phyloP scores from a whole-genome alignment of 2,329 filamentous ascomycete genomes.

The Ophiocordyceps australis region DNA sequence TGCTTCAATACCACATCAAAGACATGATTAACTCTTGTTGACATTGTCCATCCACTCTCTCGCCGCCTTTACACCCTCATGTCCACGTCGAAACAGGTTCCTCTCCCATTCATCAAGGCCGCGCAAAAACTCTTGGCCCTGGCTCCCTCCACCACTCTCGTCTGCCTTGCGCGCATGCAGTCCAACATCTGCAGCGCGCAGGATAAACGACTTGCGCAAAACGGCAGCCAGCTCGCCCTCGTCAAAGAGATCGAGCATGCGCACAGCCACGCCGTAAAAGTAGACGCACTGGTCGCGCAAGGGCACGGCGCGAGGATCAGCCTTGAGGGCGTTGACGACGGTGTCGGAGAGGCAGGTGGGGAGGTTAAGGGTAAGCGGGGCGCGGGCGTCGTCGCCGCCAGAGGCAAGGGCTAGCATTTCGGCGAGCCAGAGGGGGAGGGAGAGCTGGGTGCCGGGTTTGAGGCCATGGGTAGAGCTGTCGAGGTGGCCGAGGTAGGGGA shows the following conservation, averaged over 20 bases:
- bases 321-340: slow-evolving; percentile 78
- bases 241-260: slow-evolving; percentile 81
- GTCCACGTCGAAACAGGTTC: slow-evolving; percentile 52
- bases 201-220: slow-evolving; percentile 61
- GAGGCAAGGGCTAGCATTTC: slow-evolving; percentile 73
- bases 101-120: slow-evolving; percentile 86
- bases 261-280: slow-evolving; percentile 72
- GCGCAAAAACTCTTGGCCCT: slow-evolving; percentile 63
- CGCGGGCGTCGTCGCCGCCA: slow-evolving; percentile 23
- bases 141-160: slow-evolving; percentile 31
- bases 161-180: slow-evolving; percentile 79
- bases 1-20: too few species aligned
- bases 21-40: slow-evolving; percentile 16
- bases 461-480: slow-evolving; percentile 57
- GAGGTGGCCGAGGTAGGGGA: slow-evolving; percentile 74
- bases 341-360: slow-evolving; percentile 59
- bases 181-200: slow-evolving; percentile 63
- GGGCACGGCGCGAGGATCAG: slow-evolving; percentile 73
- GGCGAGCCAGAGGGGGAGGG: slow-evolving; percentile 83
- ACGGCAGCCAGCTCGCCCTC: slow-evolving; percentile 62
- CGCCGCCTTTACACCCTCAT: slow-evolving; percentile 53
- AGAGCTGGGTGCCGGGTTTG: slow-evolving; percentile 62
- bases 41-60: slow-evolving; percentile 53
- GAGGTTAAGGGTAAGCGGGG: slow-evolving; percentile 65
- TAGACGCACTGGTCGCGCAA: slow-evolving; percentile 68